Conservation (phyloP, 768 basidiomycete genomes). For the Hemileccinum rubropunctum region DNA sequence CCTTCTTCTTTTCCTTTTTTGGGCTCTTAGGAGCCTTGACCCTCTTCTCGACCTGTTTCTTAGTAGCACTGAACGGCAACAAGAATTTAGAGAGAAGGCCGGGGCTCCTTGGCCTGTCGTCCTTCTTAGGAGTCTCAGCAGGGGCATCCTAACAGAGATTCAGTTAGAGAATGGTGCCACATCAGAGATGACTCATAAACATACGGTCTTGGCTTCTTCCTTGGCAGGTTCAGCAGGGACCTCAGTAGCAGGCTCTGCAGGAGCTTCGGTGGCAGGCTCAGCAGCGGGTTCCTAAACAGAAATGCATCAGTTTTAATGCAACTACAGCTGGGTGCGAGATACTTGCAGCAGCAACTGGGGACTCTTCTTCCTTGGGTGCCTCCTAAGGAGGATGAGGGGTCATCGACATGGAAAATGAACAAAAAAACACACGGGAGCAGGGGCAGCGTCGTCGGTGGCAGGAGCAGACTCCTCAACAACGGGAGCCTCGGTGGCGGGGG, state of each 20-base stretch:
- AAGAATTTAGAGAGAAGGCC: conserved; percentile 74
- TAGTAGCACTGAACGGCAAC: conserved; percentile 62
- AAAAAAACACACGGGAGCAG: conserved; percentile 33
- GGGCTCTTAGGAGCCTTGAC: conserved; percentile 68
- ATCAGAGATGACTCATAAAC: conserved; percentile 15
- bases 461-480: conserved; percentile 24
- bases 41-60: conserved; percentile 53
- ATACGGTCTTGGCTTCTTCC: conserved; percentile 44
- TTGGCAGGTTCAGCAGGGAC: conserved; percentile 35
- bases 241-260: conserved; percentile 29
- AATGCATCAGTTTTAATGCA: not conserved
- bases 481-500: conserved; percentile 30
- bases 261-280: conserved; percentile 23
- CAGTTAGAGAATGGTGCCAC: conserved; percentile 31
- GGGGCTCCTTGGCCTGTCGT: conserved; percentile 80
- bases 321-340: too few relatives aligned
- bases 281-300: conserved; percentile 35
- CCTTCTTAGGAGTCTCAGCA: conserved; percentile 58
- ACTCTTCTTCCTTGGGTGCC: conserved; percentile 40
- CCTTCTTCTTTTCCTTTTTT: conserved; percentile 83
- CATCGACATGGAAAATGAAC: not conserved
- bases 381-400: conserved; percentile 28
- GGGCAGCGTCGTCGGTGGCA: conserved; percentile 31
- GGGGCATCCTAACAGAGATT: conserved; percentile 36
- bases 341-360: conserved; percentile 40